Conservation (phyloP, 2,329 filamentous ascomycete species). For the Botrytis medusae region DNA sequence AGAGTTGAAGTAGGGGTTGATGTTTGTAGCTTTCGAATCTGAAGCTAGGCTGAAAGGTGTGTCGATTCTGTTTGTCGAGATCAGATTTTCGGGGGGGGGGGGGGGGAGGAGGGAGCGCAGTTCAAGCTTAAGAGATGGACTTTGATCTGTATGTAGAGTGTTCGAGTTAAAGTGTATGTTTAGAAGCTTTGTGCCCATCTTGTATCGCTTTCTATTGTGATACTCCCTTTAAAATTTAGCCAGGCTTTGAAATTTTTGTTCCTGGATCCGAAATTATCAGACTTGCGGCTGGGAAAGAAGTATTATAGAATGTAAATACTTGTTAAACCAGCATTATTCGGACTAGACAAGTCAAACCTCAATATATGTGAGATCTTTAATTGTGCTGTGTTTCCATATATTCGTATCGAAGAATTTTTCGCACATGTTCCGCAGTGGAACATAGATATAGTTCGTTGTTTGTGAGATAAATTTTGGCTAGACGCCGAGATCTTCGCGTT, state of each 20-base stretch:
- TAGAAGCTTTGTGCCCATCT: background rate
- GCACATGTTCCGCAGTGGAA: conserved; percentile 62
- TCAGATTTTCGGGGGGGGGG: no score
- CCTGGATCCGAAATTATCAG: conserved; percentile 35
- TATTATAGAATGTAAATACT: conserved; percentile 58
- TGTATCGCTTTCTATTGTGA: conserved; percentile 22
- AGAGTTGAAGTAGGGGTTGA: background rate
- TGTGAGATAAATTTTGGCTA: conserved; percentile 59
- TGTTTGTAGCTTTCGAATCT: background rate
- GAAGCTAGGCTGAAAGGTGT: background rate
- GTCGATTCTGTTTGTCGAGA: background rate
- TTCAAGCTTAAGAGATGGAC: rapidly evolving
- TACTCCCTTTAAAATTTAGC: background rate
- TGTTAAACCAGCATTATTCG: conserved; percentile 67
- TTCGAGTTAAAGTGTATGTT: background rate
- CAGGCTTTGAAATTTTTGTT: background rate
- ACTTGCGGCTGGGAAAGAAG: conserved; percentile 58
- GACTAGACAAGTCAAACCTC: conserved; percentile 74
- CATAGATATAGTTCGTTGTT: conserved; percentile 64
- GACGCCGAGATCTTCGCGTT: conserved; percentile 59
- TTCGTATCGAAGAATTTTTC: conserved; percentile 52
- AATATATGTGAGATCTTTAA: conserved; percentile 41
- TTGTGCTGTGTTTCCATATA: conserved; percentile 43
- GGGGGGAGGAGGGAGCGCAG: no score
- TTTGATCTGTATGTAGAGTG: background rate